Conservation (phyloP, 2,329 filamentous ascomycete genomes). For the Didymella sp. region DNA sequence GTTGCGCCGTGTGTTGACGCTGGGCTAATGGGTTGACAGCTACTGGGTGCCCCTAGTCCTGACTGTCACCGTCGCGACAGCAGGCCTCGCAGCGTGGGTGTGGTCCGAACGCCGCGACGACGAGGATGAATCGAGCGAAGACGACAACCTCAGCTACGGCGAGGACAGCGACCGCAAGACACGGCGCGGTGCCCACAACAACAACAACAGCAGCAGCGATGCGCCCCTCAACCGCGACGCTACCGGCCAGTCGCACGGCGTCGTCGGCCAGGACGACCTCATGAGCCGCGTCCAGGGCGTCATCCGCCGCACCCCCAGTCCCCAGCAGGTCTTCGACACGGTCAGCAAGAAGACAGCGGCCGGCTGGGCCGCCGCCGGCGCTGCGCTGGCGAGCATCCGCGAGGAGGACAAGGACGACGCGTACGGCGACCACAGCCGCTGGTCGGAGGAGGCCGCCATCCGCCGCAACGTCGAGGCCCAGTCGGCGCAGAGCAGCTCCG, state of each 20-base stretch:
- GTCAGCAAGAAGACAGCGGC: conserved; percentile 82
- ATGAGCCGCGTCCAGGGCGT: conserved; percentile 81
- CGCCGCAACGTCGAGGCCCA: conserved; percentile 56
- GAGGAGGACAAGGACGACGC: conserved; percentile 78
- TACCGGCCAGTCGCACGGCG: conserved; percentile 29
- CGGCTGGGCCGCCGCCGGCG: conserved; percentile 82
- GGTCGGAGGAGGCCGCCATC: conserved; percentile 87
- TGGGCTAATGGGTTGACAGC: conserved; percentile 9
- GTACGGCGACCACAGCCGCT: conserved; percentile 85
- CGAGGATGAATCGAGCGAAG: conserved; percentile 69
- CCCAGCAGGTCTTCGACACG: conserved; percentile 85
- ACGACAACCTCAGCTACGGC: conserved; percentile 52
- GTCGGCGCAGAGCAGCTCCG: conserved; percentile 44
- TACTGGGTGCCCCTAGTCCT: conserved; percentile 83
- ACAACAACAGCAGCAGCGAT: neutral
- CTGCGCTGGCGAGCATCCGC: conserved; percentile 80
- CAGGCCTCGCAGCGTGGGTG: conserved; percentile 87
- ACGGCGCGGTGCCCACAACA: conserved; percentile 4
- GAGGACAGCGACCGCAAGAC: conserved; percentile 41
- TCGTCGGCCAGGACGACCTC: conserved; percentile 60
- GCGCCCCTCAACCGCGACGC: conserved; percentile 21
- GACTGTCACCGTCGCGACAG: conserved; percentile 86
- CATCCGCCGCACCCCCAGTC: conserved; percentile 81
- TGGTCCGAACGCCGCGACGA: conserved; percentile 87
- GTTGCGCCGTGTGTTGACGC: neutral